Percentiles rank a stretch among this genome's conserved stretches.
These are phyloP conservation scores for Lachnellula hyalina DNA, from an alignment of 2,329 filamentous ascomycete species.

Conservation along the genomic window DNA sequence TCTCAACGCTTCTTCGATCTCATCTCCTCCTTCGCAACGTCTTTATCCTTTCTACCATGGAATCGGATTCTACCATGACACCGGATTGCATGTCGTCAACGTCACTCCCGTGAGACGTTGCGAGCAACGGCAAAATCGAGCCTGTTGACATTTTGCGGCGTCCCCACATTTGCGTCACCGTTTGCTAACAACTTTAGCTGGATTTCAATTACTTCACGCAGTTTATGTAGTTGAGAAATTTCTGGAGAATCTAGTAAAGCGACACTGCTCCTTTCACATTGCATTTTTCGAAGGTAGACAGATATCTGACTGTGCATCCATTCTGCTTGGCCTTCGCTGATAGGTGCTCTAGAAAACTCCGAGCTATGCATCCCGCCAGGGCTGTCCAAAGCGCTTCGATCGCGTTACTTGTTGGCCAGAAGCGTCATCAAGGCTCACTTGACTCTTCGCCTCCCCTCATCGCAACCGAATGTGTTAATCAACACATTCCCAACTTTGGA, in stretches of 20 bases:
- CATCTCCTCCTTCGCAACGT: not conserved
- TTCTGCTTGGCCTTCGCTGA: slow-evolving; percentile 8
- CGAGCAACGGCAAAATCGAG: not conserved
- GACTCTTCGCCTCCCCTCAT: slow-evolving; percentile 20
- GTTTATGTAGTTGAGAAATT: slow-evolving; percentile 64
- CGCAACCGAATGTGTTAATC: slow-evolving; percentile 29
- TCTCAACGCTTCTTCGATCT: not conserved
- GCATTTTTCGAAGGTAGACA: slow-evolving; percentile 52
- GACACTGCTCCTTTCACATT: slow-evolving; percentile 67
- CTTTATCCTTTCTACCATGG: not conserved
- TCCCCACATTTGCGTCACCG: not conserved
- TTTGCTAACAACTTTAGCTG: slow-evolving; percentile 36
- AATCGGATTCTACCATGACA: not conserved
- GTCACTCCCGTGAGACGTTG: not conserved
- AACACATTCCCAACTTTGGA: slow-evolving; percentile 41
- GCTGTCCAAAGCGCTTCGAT: slow-evolving; percentile 28
- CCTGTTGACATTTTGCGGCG: not conserved
- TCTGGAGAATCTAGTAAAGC: slow-evolving; percentile 51
- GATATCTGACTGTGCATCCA: not conserved
- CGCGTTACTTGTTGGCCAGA: slow-evolving; percentile 53
- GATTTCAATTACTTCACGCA: slow-evolving; percentile 68
- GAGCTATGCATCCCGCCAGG: slow-evolving; percentile 49
- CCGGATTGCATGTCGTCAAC: not conserved
- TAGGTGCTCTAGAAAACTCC: slow-evolving; percentile 36
- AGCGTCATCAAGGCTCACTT: slow-evolving; percentile 59